Base-by-base conservation (phyloP, 768 basidiomycete species). In the Russula sp. region DNA sequence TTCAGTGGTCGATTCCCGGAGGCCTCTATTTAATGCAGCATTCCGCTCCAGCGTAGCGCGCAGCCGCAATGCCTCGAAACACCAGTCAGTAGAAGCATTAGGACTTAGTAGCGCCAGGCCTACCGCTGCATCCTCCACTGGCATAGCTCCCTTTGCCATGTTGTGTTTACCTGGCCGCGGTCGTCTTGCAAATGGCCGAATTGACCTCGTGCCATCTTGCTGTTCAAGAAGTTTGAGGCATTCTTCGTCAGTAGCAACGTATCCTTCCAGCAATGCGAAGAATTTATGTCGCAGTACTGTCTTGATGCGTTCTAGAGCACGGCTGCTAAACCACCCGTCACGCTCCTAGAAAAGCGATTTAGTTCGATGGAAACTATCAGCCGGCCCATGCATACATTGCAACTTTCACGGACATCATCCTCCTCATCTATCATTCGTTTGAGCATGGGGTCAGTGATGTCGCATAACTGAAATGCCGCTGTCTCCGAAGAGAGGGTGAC, bases 391-490 rank as follows among this genome's bases (percentile, higher is more conserved):
- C 89, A 69, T 64, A 95, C 94, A 70, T 92, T 79, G 72, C 91
- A 93, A 13, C 73, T 77, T 64, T 89, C 87, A 39, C 86, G 82
- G 18, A 89, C 75, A 50, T 84, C 87, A 16, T 84, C 80, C 5
- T 84, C 79, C 62, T 88, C 84, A 64, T 88, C 81, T 56, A 98
- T 91, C 83, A 95, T 87, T 42, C 79, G 79, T 67, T 84, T 84
- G 53, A 97, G 74, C 82, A 94, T 87, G 6, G 87, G 85, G 71
- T 99, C 97, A 7, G 79, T 75, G 66, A 99, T 89, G 72, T 99
- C 97, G 73, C 91, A 91, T 6, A 99, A 79, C 73, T 98, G 97
- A 76, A 92, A 99, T 18, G 93, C 91, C 1, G 93, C 94, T 0
- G 91, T 89, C 73, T 96, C 90, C 68, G 88, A 86, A 50, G 87